Percentiles rank a stretch among this genome's conserved stretches.
phyloP scores from a whole-genome alignment of 768 basidiomycete species.

The Lentinula lateritia region DNA sequence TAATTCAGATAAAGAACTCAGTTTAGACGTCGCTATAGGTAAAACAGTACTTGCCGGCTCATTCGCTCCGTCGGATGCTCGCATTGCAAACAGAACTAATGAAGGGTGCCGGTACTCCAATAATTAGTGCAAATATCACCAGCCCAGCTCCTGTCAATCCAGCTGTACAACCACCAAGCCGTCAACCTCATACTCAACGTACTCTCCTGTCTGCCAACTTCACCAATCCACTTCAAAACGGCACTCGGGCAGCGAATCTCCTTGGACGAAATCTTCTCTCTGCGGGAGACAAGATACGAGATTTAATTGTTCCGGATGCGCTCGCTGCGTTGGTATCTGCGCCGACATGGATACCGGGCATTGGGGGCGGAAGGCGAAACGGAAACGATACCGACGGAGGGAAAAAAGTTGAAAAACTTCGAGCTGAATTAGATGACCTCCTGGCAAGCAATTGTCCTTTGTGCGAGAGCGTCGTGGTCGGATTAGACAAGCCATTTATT shows the following conservation, averaged over 20 bases:
- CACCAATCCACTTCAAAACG: slow-evolving; percentile 53
- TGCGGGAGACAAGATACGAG: slow-evolving; percentile 84
- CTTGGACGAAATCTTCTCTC: slow-evolving; percentile 79
- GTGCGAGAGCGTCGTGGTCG: slow-evolving; percentile 85
- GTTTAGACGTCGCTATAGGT: slow-evolving; percentile 44
- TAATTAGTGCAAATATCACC: slow-evolving; percentile 27
- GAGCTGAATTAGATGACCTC: slow-evolving; percentile 83
- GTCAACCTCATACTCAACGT: slow-evolving; percentile 50
- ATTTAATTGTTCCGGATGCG: slow-evolving; percentile 92
- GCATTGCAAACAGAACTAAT: slow-evolving; percentile 82
- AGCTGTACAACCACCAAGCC: slow-evolving; percentile 16
- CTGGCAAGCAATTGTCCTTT: slow-evolving; percentile 87
- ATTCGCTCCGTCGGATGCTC: slow-evolving; percentile 79
- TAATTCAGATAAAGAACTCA: slow-evolving; percentile 3
- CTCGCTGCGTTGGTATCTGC: slow-evolving; percentile 79
- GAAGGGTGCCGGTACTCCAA: slow-evolving; percentile 33
- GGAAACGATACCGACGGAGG: slow-evolving; percentile 47
- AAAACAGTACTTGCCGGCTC: slow-evolving; percentile 84
- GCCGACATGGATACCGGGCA: slow-evolving; percentile 72
- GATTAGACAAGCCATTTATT: slow-evolving; percentile 85
- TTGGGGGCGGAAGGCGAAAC: slow-evolving; percentile 46
- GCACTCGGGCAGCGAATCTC: slow-evolving; percentile 58
- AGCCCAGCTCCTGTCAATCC: slow-evolving; percentile 24
- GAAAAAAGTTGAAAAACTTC: slow-evolving; percentile 65
- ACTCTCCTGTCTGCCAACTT: slow-evolving; percentile 76